These are phyloP conservation scores for Gloeostereum incarnatum DNA, from an alignment of 768 basidiomycete species.

Conservation along the genomic window DNA sequence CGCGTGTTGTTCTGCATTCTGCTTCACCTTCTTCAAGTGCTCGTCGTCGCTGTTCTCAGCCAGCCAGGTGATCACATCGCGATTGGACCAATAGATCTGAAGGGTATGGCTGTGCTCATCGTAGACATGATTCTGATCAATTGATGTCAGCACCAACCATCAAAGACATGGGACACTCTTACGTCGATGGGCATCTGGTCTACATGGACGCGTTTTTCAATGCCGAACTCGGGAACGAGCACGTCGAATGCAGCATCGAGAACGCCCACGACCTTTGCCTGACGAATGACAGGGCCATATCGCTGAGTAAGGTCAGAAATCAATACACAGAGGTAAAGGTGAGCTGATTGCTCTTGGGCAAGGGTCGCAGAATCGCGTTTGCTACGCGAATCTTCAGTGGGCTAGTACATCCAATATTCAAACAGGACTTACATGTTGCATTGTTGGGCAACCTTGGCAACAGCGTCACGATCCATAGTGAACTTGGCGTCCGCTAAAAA, in stretches of 20 bases:
- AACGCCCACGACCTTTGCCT: conserved; percentile 92
- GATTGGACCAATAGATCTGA: conserved; percentile 92
- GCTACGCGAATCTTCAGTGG: conserved; percentile 25
- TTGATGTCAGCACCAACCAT: conserved; percentile 10
- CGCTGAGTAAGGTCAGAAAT: conserved; percentile 90
- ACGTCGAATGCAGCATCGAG: conserved; percentile 99
- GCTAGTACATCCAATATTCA: conserved; percentile 3
- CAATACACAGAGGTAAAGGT: conserved; percentile 90
- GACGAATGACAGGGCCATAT: conserved; percentile 92
- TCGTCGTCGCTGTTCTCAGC: conserved; percentile 95
- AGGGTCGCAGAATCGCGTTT: conserved; percentile 87
- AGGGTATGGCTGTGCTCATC: conserved; percentile 91
- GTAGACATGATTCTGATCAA: conserved; percentile 84
- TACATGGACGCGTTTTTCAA: conserved; percentile 97
- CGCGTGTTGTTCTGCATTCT: conserved; percentile 86
- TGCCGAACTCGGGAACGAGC: conserved; percentile 91
- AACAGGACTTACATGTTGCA: conserved; percentile 76
- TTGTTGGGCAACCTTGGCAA: conserved; percentile 96
- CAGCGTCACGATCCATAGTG: conserved; percentile 94
- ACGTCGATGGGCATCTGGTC: conserved; percentile 99
- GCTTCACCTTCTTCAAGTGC: conserved; percentile 89
- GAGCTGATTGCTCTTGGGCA: conserved; percentile 94
- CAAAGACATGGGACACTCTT: conserved; percentile 19
- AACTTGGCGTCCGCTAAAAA: conserved; percentile 72
- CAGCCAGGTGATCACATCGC: conserved; percentile 91